Percentiles rank a stretch among this genome's conserved stretches.
phyloP scores from a whole-genome alignment of 2,329 filamentous ascomycete species.

The Aspergillus brasiliensis region DNA sequence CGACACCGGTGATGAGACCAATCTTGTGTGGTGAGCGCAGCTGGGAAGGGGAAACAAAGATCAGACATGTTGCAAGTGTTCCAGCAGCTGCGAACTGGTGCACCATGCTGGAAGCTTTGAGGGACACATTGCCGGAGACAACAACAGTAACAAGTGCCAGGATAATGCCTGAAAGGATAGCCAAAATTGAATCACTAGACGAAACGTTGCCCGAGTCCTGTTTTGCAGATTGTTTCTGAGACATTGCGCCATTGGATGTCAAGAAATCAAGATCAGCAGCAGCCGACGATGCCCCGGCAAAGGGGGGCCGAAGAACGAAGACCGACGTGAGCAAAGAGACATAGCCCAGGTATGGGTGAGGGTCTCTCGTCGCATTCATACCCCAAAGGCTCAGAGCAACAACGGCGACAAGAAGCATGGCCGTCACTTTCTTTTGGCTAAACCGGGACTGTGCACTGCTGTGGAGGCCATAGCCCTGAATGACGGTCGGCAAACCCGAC shows the following conservation, averaged over 20 bases:
- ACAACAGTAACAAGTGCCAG: conserved; percentile 29
- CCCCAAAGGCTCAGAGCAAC: conserved; percentile 32
- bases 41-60: conserved; percentile 24
- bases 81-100: conserved; percentile 26
- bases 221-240: conserved; percentile 16
- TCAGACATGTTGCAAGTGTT: conserved; percentile 32
- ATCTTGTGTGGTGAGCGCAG: conserved; percentile 35
- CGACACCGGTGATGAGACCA: conserved; percentile 33
- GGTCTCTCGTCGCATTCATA: conserved; percentile 34
- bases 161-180: conserved; percentile 29
- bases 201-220: conserved; percentile 14
- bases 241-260: not conserved
- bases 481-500: conserved; percentile 44
- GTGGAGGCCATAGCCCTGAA: conserved; percentile 15
- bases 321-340: conserved; percentile 49
- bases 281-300: conserved; percentile 25
- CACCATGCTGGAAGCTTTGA: conserved; percentile 25
- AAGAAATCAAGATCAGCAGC: conserved; percentile 27
- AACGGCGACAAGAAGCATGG: conserved; percentile 27
- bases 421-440: conserved; percentile 30
- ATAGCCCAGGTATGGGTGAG: conserved; percentile 50
- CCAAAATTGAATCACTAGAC: conserved; percentile 30
- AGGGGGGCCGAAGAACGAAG: conserved; percentile 53
- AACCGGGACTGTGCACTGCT: conserved; percentile 22
- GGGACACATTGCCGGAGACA: conserved; percentile 24